Evolutionary conservation across 768 basidiomycete species (phyloP), one percentile per base, ranked within the genome.

Genomic region (Sutorius australiensis): DNA sequence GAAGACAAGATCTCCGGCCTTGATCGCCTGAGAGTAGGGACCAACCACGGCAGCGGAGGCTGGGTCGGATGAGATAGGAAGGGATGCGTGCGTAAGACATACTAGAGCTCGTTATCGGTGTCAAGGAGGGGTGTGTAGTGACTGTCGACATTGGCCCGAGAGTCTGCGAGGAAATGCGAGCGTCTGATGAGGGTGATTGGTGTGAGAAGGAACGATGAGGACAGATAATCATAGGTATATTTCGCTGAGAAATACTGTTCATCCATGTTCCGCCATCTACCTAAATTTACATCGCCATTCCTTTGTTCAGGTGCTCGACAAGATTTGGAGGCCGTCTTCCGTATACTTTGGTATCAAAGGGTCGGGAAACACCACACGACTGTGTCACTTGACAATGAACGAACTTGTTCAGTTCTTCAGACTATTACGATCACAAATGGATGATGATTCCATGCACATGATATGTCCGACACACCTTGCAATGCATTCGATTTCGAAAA

Each of bases 401-500:
- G 10, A 11, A 33, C 33, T 11, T 28, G 32, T 45, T 55, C 17
- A 64, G 17, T 64, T 50, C 55, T 61, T 62, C 31, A 65, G 43
- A 41, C 66, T 67, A 40, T 27, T 3, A 17, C 34, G n/a, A 32
- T 6, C 2, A n/a, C 17, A 16, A 16, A 17, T 57, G 33, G 13
- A 28, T 14, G 8, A 50, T 1, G 24, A 38, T 30, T 42, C 28
- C 6, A 16, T 11, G 39, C n/a, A 19, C 31, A 41, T 6, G 12
- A 53, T 6, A 3, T 19, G 11, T 17, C 2, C 19, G 9, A 60
- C 80, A 48, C 61, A 85, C 86, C 84, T 86, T 12, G 85, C 91
- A 69, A 94, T 87, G 55, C 82, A 85, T 72, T 98, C 95, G 50
- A 98, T 81, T 78, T 98, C 95, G 46, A 97, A 84, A 33, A 95